Base-by-base conservation (phyloP, 2,329 filamentous ascomycete genomes). In the Mycosphaerella arachidis region DNA sequence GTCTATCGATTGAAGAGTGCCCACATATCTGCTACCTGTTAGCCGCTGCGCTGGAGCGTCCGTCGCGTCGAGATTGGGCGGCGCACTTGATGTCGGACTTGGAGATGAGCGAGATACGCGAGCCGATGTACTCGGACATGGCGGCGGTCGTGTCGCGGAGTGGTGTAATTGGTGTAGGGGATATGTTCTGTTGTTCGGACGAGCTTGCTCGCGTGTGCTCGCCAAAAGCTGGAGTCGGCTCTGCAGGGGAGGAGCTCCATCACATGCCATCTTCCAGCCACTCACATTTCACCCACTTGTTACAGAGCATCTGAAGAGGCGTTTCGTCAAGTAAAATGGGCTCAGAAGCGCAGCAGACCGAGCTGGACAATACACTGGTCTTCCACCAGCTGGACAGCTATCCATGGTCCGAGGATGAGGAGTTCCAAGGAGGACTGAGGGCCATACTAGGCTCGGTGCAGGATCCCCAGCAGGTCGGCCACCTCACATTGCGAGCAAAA, bases 1-100 rank as follows among this genome's bases (percentile, higher is more conserved):
- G 78, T 97, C 97, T 84, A 99, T 99, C 76, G 97, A 91, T 79
- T 97, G 92, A 55, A 99, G 86, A 57, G 90, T 93, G 68, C 94
- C 94, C 73, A 96, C 91, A 80, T 97, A 97, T 78, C 92, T 97
- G 72, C 50, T 33, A 10, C 18, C 24, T 57, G 59, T 61, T 53
- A 61, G 59, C 55, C 43, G 40, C 51, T 46, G 51, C 53, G 6
- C 16, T 31, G 27, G 13, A 52, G 12, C 30, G 7, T 9, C 13
- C 37, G 56, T 56, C 50, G 48, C 30, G 43, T 35, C 50, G 40
- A 48, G 20, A 43, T 29, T 53, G 12, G 53, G 33, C n/a, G 27
- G 62, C 66, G 73, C 83, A 96, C 90, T 92, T 90, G 79, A 97
- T 96, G 79, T 96, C 92, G 78, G 91, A 96, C 82, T 93, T 95